phyloP scores from a whole-genome alignment of 1,284 basidiomycete genomes.

The Fistulinella staudtii region DNA sequence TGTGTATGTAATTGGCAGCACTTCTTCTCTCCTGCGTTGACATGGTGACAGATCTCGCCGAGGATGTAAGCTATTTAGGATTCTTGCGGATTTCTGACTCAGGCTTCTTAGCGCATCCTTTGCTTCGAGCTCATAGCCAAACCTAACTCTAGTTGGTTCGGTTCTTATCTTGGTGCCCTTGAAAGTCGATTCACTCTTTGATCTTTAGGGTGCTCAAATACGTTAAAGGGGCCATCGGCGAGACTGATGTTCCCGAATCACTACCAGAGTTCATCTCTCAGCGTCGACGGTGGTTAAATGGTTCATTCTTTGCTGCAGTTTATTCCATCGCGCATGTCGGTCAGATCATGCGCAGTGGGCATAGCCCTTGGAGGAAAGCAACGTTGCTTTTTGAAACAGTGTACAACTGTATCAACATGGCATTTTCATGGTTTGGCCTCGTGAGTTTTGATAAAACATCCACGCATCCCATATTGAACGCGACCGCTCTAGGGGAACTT shows the following conservation, averaged over 20 bases:
- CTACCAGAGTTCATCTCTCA: constrained; percentile 96
- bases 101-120: constrained; percentile 65
- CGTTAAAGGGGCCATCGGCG: constrained; percentile 92
- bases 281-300: constrained; percentile 87
- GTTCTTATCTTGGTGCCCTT: neutral
- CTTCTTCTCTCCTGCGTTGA: constrained; percentile 7
- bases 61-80: constrained; percentile 56
- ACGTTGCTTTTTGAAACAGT: constrained; percentile 76
- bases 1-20: constrained; percentile 55
- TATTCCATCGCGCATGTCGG: constrained; percentile 81
- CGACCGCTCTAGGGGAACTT: constrained; percentile 72
- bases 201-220: constrained; percentile 82
- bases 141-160: constrained; percentile 76
- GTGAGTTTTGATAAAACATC: constrained; percentile 44
- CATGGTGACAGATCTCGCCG: constrained; percentile 62
- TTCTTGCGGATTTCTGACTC: neutral
- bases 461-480: constrained; percentile 1
- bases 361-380: constrained; percentile 74
- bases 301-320: constrained; percentile 93
- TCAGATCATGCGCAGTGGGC: constrained; percentile 83
- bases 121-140: constrained; percentile 98
- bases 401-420: constrained; percentile 86
- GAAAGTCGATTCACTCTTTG: neutral
- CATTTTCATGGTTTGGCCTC: constrained; percentile 92
- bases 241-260: constrained; percentile 94